Conservation (phyloP, 106 monocot species). For the Dendrobium catenatum region DNA sequence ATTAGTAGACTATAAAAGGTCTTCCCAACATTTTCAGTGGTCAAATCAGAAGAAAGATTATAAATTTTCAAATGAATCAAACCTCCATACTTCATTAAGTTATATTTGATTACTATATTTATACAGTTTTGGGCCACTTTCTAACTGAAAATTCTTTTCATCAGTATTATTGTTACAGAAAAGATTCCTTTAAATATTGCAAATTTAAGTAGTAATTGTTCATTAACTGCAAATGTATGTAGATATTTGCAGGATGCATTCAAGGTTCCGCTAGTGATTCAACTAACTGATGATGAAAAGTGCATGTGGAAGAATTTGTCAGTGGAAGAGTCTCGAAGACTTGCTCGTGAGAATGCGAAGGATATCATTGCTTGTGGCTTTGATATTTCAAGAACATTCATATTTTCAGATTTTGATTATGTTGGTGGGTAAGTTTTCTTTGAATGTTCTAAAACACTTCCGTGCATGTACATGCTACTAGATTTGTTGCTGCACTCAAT, state of each 20-base stretch:
- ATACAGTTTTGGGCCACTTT: no score
- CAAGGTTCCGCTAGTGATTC: slow-evolving; percentile 94
- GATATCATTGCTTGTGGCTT: slow-evolving; percentile 99
- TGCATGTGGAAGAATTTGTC: slow-evolving; percentile 95
- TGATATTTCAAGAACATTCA: slow-evolving; percentile 87
- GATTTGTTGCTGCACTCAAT: neutral
- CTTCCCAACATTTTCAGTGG: no score
- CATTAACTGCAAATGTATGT: slow-evolving; percentile 8
- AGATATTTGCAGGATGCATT: slow-evolving; percentile 99
- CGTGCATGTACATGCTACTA: neutral
- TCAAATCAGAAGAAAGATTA: no score
- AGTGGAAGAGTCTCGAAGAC: slow-evolving; percentile 78
- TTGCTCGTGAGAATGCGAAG: slow-evolving; percentile 96
- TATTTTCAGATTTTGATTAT: slow-evolving; percentile 94
- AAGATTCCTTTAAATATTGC: neutral
- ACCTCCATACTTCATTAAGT: no score
- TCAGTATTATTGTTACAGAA: neutral
- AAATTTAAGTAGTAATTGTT: slow-evolving; percentile 1
- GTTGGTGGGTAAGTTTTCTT: slow-evolving; percentile 78
- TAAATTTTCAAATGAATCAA: no score
- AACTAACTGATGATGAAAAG: slow-evolving; percentile 98
- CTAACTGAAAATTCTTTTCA: neutral
- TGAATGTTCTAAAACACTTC: neutral
- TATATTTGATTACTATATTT: no score
- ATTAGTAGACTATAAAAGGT: no score